Conservation (phyloP, 108 stramenopile species). For the Ochromonas danica region DNA sequence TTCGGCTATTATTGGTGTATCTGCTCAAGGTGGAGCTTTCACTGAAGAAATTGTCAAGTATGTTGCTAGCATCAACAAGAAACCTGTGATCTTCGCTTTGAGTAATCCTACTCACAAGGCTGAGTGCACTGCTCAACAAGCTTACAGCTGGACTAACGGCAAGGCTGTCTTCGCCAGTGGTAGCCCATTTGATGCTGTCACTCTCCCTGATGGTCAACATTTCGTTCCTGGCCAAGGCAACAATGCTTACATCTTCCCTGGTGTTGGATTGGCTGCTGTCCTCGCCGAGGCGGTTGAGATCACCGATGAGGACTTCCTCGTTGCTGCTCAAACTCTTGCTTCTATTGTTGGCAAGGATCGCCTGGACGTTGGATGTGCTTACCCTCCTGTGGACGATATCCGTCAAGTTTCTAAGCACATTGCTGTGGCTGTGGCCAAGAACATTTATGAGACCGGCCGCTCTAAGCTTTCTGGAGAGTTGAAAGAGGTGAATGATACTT, state of each 20-base stretch:
- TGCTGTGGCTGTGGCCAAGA: slow-evolving; percentile 29
- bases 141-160: slow-evolving; percentile 92
- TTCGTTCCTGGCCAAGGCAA: slow-evolving; percentile 46
- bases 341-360: slow-evolving; percentile 5
- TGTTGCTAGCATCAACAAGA: slow-evolving; percentile 71
- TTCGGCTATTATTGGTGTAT: slow-evolving; percentile 84
- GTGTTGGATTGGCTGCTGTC: slow-evolving; percentile 42
- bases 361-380: slow-evolving; percentile 26
- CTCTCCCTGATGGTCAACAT: slow-evolving; percentile 47
- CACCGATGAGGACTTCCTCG: slow-evolving; percentile 29
- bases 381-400: slow-evolving; percentile 36
- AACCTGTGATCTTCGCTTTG: slow-evolving; percentile 92
- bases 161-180: slow-evolving; percentile 86
- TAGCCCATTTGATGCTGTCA: slow-evolving; percentile 89
- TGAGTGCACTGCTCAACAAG: slow-evolving; percentile 93
- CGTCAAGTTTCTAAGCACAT: slow-evolving; percentile 31
- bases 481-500: too few relatives aligned
- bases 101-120: slow-evolving; percentile 93
- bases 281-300: not conserved
- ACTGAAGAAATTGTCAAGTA: slow-evolving; percentile 55
- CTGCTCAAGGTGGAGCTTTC: slow-evolving; percentile 73
- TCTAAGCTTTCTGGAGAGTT: too few relatives aligned
- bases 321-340: slow-evolving; percentile 40
- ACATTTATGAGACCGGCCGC: slow-evolving; percentile 26
- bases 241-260: slow-evolving; percentile 54